A percentile compares a stretch with the other conserved stretches of the same genome.
These are phyloP conservation scores for Epichloe sp. DNA, from an alignment of 2,329 filamentous ascomycete species.

Conservation along the genomic window DNA sequence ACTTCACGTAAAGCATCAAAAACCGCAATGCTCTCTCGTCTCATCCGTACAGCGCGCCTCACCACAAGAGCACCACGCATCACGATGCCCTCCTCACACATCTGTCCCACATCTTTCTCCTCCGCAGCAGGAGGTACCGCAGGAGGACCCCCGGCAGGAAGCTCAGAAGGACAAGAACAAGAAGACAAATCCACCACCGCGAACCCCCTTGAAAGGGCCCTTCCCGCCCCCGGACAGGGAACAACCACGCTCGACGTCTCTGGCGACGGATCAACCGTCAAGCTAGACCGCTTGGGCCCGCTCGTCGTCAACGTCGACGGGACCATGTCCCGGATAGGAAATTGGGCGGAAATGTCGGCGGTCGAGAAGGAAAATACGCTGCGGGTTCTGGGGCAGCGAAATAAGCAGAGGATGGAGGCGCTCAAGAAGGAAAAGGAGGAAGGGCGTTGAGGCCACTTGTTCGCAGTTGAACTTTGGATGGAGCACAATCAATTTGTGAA, in stretches of 20 bases:
- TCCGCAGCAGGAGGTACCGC: neutral
- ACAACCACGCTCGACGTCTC: slow-evolving; percentile 20
- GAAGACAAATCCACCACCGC: slow-evolving; percentile 1
- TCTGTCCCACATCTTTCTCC: neutral
- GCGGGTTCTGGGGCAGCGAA: slow-evolving; percentile 53
- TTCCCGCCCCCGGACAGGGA: slow-evolving; percentile 12
- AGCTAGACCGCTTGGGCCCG: slow-evolving; percentile 56
- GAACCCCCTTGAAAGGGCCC: slow-evolving; percentile 8
- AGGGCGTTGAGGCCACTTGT: too few relatives aligned
- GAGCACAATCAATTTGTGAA: too few relatives aligned
- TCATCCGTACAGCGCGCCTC: neutral
- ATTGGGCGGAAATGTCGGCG: slow-evolving; percentile 61
- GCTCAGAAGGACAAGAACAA: neutral
- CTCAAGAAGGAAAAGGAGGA: slow-evolving; percentile 21
- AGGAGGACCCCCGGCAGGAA: neutral
- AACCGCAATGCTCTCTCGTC: neutral
- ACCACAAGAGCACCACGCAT: neutral
- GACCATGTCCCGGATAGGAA: slow-evolving; percentile 54
- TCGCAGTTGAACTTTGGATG: too few relatives aligned
- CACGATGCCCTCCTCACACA: neutral
- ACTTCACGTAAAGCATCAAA: neutral
- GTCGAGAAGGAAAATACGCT: slow-evolving; percentile 55
- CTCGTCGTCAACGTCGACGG: slow-evolving; percentile 64
- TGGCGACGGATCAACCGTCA: slow-evolving; percentile 27
- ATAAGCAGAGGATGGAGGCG: slow-evolving; percentile 45